Base-by-base conservation (phyloP, 345 rosid species). In the Melastoma malabathricum region DNA sequence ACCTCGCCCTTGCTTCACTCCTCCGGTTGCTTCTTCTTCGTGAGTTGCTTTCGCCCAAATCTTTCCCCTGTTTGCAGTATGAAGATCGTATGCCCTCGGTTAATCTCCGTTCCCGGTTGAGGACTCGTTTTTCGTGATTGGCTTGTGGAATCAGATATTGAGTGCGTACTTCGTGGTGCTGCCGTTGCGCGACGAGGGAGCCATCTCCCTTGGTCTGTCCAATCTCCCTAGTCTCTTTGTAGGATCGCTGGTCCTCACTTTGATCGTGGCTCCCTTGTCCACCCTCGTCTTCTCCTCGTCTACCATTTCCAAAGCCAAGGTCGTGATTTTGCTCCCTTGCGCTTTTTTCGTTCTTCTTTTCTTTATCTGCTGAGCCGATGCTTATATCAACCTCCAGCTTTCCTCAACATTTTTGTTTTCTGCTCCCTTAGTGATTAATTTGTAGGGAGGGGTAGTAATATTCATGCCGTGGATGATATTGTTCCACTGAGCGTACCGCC, bases 151-250 rank as follows among this genome's bases (percentile, higher is more conserved):
- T 29, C 64, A 90, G 98, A 76, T 86, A 60, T 61, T 90, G 75
- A 78, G 94, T 52, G 96, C 98, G 9, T 86, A 90, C 52, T 90
- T 90, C 56, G 83, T 86, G 58, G 83, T 86, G 64, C 76, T 90
- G 18, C 92, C 98, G 9, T 76, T 90, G 62, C 83, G 94, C 22
- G 96, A 90, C 25, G 96, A 90, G 47, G 94, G 94, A 2, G 94
- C 96, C 4, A 83, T 89, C 64, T 86, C 94, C 0, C 74, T 89
- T 0, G 96, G 96, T 0, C 65, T 89, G 46, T 86, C 97, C 18
- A 83, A 80, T 51, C 79, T 89, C 16, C 96, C 97, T 0, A 71
- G 76, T 17, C 75, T 86, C 3, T 89, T 89, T 57, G 49, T 80
- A 9, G 97, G 97, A 39, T 86, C 97, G 1, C 55, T 89, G 46